Evolutionary conservation across 768 basidiomycete species (phyloP).

Genomic region (Calocera cornea): DNA sequence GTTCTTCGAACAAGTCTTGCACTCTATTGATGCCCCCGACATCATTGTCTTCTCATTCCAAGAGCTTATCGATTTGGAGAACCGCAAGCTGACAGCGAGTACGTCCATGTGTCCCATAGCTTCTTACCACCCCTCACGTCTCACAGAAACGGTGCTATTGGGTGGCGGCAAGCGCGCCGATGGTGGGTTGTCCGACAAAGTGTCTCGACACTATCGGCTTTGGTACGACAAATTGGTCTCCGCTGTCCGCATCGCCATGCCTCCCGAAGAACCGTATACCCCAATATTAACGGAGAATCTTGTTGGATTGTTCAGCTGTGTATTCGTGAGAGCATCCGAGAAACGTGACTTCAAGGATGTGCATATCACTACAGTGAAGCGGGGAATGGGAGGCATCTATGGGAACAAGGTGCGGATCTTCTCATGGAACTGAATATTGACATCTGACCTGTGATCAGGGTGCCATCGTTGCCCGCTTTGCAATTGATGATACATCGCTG

Average conservation of each 20-base stretch:
- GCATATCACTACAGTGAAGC: conserved; percentile 70
- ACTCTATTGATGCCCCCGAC: conserved; percentile 62
- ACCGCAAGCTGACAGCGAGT: conserved; percentile 74
- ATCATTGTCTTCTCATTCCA: conserved; percentile 92
- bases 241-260: conserved; percentile 63
- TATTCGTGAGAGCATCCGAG: conserved; percentile 63
- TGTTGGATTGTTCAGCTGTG: conserved; percentile 69
- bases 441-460: conserved; percentile 37
- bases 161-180: conserved; percentile 55
- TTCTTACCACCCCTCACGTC: background rate
- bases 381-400: conserved; percentile 84
- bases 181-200: conserved; percentile 59
- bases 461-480: conserved; percentile 76
- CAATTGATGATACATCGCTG: conserved; percentile 81
- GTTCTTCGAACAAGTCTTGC: conserved; percentile 68
- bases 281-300: conserved; percentile 77
- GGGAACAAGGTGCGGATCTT: conserved; percentile 71
- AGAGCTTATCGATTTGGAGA: conserved; percentile 92
- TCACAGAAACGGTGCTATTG: conserved; percentile 62
- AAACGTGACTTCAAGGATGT: conserved; percentile 46
- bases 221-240: conserved; percentile 73
- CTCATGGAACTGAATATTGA: background rate
- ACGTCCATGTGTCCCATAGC: conserved; percentile 13
- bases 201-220: conserved; percentile 71
- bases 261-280: conserved; percentile 58